Conservation (phyloP, 306 rosid genomes). For the Prinsepia uniflora region DNA sequence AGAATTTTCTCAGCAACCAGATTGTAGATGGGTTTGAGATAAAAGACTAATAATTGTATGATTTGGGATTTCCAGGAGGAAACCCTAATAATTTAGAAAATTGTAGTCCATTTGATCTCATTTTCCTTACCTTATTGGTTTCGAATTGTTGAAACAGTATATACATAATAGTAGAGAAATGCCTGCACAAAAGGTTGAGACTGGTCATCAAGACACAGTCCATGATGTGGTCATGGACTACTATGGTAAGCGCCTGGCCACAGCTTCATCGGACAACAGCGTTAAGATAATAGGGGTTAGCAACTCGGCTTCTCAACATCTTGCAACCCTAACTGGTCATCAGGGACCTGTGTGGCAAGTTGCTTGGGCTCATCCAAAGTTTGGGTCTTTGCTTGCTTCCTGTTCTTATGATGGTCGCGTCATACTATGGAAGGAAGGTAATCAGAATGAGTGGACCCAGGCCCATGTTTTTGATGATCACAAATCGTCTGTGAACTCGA, state of each 20-base stretch:
- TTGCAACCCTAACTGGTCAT: slow-evolving; percentile 68
- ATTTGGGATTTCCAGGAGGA: background rate
- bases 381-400: slow-evolving; percentile 70
- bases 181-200: slow-evolving; percentile 77
- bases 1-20: background rate
- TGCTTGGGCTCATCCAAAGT: slow-evolving; percentile 81
- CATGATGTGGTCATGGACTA: slow-evolving; percentile 85
- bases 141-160: background rate
- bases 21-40: background rate
- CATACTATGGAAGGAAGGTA: slow-evolving; percentile 84
- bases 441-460: slow-evolving; percentile 70
- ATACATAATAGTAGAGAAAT: slow-evolving; percentile 29
- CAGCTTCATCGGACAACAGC: slow-evolving; percentile 78
- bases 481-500: slow-evolving; percentile 72
- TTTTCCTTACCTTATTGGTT: background rate
- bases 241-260: slow-evolving; percentile 79
- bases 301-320: slow-evolving; percentile 65
- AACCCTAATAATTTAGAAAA: background rate
- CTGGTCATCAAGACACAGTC: slow-evolving; percentile 70
- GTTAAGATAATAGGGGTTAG: slow-evolving; percentile 82
- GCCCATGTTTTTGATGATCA: slow-evolving; percentile 68
- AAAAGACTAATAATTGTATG: background rate
- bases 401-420: slow-evolving; percentile 74
- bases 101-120: background rate
- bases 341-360: slow-evolving; percentile 90